phyloP scores from a whole-genome alignment of 768 basidiomycete genomes.

The Tulasnella sp. region DNA sequence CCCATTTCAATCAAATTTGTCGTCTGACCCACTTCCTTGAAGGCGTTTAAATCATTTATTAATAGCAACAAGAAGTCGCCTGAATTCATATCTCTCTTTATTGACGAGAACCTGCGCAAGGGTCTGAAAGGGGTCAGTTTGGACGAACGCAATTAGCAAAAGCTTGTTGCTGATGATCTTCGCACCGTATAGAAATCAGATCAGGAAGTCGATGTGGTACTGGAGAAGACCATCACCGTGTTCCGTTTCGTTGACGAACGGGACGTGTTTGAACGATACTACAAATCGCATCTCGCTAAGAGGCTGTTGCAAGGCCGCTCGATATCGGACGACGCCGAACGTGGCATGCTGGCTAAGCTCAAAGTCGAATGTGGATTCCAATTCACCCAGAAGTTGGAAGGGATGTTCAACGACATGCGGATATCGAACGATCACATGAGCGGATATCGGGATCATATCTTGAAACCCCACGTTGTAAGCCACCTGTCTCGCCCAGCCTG shows the following conservation, averaged over 20 bases:
- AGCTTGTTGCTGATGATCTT: background rate
- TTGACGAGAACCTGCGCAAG: constrained; percentile 91
- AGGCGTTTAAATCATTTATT: constrained; percentile 91
- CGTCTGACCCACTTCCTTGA: background rate
- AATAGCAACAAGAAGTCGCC: constrained; percentile 79
- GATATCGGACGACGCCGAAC: constrained; percentile 94
- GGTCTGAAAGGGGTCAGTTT: constrained; percentile 80
- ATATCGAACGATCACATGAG: constrained; percentile 72
- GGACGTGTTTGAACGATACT: constrained; percentile 96
- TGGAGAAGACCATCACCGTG: constrained; percentile 93
- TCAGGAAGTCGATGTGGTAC: constrained; percentile 70
- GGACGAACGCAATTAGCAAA: background rate
- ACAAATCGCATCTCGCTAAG: constrained; percentile 91
- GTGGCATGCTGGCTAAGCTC: constrained; percentile 92
- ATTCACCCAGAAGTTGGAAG: constrained; percentile 95
- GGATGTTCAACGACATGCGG: constrained; percentile 98
- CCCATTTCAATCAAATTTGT: too few species aligned
- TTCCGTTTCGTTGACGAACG: constrained; percentile 93
- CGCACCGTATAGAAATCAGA: constrained; percentile 72
- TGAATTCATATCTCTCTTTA: constrained; percentile 92
- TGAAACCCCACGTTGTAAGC: constrained; percentile 47
- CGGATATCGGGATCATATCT: constrained; percentile 53
- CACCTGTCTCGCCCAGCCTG: background rate
- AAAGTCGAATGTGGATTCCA: constrained; percentile 94
- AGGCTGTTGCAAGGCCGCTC: constrained; percentile 78